Evolutionary conservation across 1,139 yeast species (phyloP).

Genomic region (Blastobotrys petasosporus): DNA sequence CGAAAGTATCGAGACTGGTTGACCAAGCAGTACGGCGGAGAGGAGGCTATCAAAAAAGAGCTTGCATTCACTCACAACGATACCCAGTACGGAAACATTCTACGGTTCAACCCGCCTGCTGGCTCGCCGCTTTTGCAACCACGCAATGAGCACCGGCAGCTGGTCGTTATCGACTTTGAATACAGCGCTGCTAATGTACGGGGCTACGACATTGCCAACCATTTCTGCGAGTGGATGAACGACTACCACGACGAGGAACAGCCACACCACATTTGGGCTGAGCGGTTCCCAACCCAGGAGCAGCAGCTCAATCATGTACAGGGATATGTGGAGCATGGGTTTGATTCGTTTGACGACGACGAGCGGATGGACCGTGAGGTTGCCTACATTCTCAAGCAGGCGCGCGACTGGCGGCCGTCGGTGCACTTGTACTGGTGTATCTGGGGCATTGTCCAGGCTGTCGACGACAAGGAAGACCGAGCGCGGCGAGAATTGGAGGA

Average conservation of each 20-base stretch:
- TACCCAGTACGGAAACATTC: conserved; percentile 89
- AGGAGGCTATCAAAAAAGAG: conserved; percentile 39
- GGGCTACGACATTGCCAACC: conserved; percentile 86
- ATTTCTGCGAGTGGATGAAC: conserved; percentile 93
- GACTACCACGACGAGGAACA: conserved; percentile 68
- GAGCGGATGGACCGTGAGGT: conserved; percentile 48
- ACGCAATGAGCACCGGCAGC: conserved; percentile 56
- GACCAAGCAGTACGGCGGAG: conserved; percentile 43
- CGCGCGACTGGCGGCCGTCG: conserved; percentile 72
- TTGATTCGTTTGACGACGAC: conserved; percentile 31
- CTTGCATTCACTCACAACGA: conserved; percentile 89
- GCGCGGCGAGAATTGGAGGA: conserved; percentile 25
- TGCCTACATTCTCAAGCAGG: conserved; percentile 54
- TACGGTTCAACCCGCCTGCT: conserved; percentile 38
- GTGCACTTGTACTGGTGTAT: conserved; percentile 78
- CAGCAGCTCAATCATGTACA: conserved; percentile 67
- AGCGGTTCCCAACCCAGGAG: conserved; percentile 57
- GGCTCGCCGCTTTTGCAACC: conserved; percentile 39
- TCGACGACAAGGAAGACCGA: conserved; percentile 26
- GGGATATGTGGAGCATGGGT: conserved; percentile 55
- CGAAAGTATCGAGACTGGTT: conserved; percentile 58
- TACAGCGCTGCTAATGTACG: conserved; percentile 92
- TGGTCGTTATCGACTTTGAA: conserved; percentile 94
- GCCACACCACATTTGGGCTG: conserved; percentile 53
- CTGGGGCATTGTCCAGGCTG: conserved; percentile 82